These are phyloP conservation scores for Saccharomyces paradoxus DNA, from an alignment of 805 yeast genomes.

Conservation along the genomic window DNA sequence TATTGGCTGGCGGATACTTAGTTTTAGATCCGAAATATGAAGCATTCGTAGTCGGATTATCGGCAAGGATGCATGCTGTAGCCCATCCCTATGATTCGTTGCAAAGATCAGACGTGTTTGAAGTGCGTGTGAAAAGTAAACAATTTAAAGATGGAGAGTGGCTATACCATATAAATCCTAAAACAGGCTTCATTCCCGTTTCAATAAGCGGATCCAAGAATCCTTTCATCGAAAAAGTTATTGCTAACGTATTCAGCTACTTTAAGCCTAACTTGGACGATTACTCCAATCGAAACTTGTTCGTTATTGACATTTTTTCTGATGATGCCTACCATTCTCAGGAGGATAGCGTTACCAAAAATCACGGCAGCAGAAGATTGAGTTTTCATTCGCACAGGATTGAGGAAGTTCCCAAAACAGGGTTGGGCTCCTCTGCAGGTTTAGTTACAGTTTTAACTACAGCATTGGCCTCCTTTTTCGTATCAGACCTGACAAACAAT, in stretches of 20 bases:
- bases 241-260: slow-evolving; percentile 49
- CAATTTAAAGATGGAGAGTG: slow-evolving; percentile 70
- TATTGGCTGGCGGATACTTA: slow-evolving; percentile 89
- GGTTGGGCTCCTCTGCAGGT: slow-evolving; percentile 94
- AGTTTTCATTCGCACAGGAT: slow-evolving; percentile 54
- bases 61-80: slow-evolving; percentile 82
- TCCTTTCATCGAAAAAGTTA: slow-evolving; percentile 67
- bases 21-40: slow-evolving; percentile 71
- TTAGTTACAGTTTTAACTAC: slow-evolving; percentile 73
- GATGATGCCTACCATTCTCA: slow-evolving; percentile 89
- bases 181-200: slow-evolving; percentile 12
- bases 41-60: slow-evolving; percentile 78
- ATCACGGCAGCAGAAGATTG: slow-evolving; percentile 39
- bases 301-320: slow-evolving; percentile 56
- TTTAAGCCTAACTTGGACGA: slow-evolving; percentile 26
- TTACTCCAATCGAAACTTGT: background rate
- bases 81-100: slow-evolving; percentile 4
- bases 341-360: slow-evolving; percentile 33
- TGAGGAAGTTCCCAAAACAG: slow-evolving; percentile 79
- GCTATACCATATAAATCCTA: slow-evolving; percentile 39
- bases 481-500: slow-evolving; percentile 20
- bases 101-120: slow-evolving; percentile 9
- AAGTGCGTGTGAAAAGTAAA: slow-evolving; percentile 53
- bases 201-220: slow-evolving; percentile 38
- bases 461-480: slow-evolving; percentile 48